These are phyloP conservation scores for Ustilago tritici DNA, from an alignment of 1,284 basidiomycete species.

Conservation along the genomic window DNA sequence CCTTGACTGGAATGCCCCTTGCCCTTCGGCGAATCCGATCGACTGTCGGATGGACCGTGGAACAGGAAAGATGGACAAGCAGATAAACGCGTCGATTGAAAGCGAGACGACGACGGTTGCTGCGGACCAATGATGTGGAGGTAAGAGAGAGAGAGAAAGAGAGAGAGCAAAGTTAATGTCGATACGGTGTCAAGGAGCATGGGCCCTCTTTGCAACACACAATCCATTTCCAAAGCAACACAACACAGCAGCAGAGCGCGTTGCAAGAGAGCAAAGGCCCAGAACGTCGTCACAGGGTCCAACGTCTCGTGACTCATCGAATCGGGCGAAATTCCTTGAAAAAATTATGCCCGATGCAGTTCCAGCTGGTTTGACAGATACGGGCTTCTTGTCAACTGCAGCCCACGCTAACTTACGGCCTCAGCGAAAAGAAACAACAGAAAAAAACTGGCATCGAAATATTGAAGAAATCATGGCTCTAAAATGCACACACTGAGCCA, in stretches of 20 bases:
- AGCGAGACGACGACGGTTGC: neutral
- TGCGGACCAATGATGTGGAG: neutral
- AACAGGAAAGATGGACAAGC: too few relatives aligned
- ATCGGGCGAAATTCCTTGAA: neutral
- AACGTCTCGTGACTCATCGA: neutral
- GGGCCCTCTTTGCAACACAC: neutral
- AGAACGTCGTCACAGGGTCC: slow-evolving; percentile 8
- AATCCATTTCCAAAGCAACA: neutral
- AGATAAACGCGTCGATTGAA: too few relatives aligned
- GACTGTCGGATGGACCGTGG: too few relatives aligned
- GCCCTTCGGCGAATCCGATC: neutral
- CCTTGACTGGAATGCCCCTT: too few relatives aligned
- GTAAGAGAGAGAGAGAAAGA: neutral
- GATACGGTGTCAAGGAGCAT: neutral
- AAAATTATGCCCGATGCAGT: neutral
- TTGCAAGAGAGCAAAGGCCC: neutral
- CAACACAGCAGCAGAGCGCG: neutral
- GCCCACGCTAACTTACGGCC: too few relatives aligned
- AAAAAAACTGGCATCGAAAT: neutral
- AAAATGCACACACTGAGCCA: neutral
- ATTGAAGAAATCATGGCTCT: neutral
- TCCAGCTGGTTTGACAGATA: neutral
- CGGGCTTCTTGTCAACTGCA: neutral
- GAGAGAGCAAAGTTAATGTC: neutral
- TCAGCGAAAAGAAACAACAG: too few relatives aligned